Conservation (phyloP, 768 basidiomycete genomes). For the Tephrocybe sp. region DNA sequence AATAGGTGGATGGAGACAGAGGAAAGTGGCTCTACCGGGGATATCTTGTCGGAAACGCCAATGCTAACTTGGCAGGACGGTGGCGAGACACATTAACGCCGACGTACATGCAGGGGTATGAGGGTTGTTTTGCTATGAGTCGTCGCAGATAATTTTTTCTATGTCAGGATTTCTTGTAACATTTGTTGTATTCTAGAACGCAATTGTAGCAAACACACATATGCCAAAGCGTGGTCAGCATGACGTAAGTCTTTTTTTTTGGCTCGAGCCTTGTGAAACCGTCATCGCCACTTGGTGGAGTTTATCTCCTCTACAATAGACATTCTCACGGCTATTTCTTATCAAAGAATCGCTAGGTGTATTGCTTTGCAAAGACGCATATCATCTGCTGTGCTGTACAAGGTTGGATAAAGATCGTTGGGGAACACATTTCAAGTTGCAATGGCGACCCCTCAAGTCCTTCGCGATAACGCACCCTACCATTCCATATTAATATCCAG, state of each 20-base stretch:
- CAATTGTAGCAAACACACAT: background rate
- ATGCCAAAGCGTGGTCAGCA: background rate
- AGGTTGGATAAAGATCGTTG: no score
- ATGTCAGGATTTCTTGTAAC: background rate
- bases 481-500: constrained; percentile 33
- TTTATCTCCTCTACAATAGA: no score
- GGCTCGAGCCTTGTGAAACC: no score
- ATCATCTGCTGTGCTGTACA: no score
- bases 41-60: constrained; percentile 68
- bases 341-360: no score
- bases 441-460: constrained; percentile 31
- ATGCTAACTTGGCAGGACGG: constrained; percentile 76
- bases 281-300: no score
- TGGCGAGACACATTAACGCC: constrained; percentile 86
- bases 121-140: constrained; percentile 83
- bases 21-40: constrained; percentile 88
- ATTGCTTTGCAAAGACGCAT: no score
- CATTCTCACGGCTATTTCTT: no score
- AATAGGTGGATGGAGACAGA: constrained; percentile 66
- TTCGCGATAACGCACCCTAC: constrained; percentile 38
- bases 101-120: constrained; percentile 65
- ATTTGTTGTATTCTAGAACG: constrained; percentile 1
- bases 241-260: no score
- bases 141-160: constrained; percentile 45
- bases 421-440: no score